Evolutionary conservation across 2,329 filamentous ascomycete species (phyloP).

Genomic region (Parastagonospora avenae): DNA sequence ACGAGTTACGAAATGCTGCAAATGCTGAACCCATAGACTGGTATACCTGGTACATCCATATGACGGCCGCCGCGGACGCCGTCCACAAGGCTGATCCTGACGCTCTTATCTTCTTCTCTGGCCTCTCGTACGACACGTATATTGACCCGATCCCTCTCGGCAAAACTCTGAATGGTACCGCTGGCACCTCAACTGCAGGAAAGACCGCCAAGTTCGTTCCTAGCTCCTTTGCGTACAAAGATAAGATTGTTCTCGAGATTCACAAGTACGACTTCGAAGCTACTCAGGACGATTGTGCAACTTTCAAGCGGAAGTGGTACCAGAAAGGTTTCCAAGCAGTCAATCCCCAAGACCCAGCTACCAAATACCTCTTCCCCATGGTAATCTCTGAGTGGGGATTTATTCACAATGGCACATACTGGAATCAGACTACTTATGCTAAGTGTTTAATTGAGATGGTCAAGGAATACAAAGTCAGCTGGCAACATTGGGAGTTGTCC

Average conservation of each 20-base stretch:
- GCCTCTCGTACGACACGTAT: constrained; percentile 38
- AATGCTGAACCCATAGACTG: constrained; percentile 39
- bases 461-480: constrained; percentile 35
- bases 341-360: constrained; percentile 32
- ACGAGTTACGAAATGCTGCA: constrained; percentile 34
- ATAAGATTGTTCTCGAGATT: constrained; percentile 42
- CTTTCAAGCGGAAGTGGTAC: constrained; percentile 43
- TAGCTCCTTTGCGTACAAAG: constrained; percentile 28
- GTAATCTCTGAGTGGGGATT: constrained; percentile 43
- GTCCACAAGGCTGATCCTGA: constrained; percentile 34
- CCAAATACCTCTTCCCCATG: constrained; percentile 39
- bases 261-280: constrained; percentile 44
- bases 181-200: constrained; percentile 26
- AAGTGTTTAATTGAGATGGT: constrained; percentile 41
- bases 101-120: constrained; percentile 41
- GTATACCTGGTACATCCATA: constrained; percentile 44
- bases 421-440: constrained; percentile 41
- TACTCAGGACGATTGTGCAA: constrained; percentile 35
- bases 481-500: constrained; percentile 40
- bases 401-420: constrained; percentile 38
- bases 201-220: constrained; percentile 37
- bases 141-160: constrained; percentile 42
- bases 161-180: constrained; percentile 36
- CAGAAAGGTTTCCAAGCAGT: constrained; percentile 39
- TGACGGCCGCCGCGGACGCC: constrained; percentile 38